Base-by-base conservation (phyloP, 805 yeast genomes). In the Schwanniomyces polymorphus region DNA sequence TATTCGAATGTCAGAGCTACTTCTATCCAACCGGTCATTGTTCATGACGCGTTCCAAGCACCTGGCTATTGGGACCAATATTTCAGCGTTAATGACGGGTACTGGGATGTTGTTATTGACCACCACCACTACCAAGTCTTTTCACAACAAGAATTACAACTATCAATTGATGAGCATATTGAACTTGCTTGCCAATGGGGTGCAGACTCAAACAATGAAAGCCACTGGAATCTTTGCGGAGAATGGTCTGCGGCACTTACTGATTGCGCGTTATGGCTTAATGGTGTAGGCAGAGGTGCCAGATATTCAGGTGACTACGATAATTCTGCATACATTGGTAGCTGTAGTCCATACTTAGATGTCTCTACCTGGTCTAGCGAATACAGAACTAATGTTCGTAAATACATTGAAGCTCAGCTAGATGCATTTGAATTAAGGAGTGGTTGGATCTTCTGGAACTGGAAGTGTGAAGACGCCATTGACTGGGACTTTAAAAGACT, bases 361-460 rank as follows among this genome's bases (percentile, higher is more conserved):
- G 42, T 55, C 7, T 48, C 52, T 18, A 55, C 78, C 42, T 91
- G 94, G 88, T 71, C 88, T 6, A 74, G 70, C 8, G 77, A 79
- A 34, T 78, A 79, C 59, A 81, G 77, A 62, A 59, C 57, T 21
- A 74, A 81, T 53, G 80, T 85, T 41, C 83, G 97, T 65, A 76
- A 72, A 57, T 90, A 76, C 63, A 75, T 91, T 43, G 97, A 91
- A 72, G 96, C 97, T 42, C 97, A 91, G 75, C 72, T 91, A 60
- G 97, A 91, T 63, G 89, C 97, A 1, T 70, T 66, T 46, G 88
- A 84, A 58, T 78, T 78, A 57, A 77, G 82, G 48, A 79, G 75
- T 29, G 98, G 98, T 27, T 91, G 97, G 97, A 80, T 89, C 48
- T 86, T 88, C 75, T 91, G 97, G 97, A 81, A 86, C 65, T 91